Percentiles rank a stretch among this genome's conserved stretches.
phyloP scores from a whole-genome alignment of 352 stramenopile species.

The Thalassiosira exigua region DNA sequence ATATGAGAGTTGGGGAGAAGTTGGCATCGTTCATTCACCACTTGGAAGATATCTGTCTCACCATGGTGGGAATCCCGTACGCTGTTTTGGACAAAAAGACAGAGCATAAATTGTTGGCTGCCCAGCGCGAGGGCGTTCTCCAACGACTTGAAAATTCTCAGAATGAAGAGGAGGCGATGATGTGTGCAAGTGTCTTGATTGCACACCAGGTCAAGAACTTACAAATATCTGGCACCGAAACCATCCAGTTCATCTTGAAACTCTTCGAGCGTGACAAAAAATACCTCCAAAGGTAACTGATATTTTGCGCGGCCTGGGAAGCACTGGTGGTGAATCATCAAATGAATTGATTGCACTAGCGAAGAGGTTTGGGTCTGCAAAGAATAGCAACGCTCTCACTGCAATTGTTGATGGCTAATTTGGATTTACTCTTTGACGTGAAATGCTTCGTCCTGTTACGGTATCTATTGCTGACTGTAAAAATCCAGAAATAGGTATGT shows the following conservation, averaged over 20 bases:
- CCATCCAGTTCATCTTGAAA: constrained; percentile 11
- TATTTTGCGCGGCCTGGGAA: not conserved
- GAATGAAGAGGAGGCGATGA: constrained; percentile 28
- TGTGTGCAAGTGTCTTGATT: constrained; percentile 19
- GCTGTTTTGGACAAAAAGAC: constrained; percentile 45
- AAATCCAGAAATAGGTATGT: too few species aligned
- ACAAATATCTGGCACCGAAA: constrained; percentile 16
- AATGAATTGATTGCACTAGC: not conserved
- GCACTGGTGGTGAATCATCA: too few species aligned
- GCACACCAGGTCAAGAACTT: constrained; percentile 34
- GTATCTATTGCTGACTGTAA: too few species aligned
- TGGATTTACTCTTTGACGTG: too few species aligned
- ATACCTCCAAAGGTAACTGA: constrained; percentile 24
- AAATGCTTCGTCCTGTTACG: too few species aligned
- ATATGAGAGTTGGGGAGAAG: not conserved
- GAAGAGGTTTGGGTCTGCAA: not conserved
- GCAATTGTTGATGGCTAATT: not conserved
- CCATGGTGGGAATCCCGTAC: constrained; percentile 46
- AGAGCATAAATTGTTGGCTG: constrained; percentile 40
- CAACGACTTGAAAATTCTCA: constrained; percentile 20
- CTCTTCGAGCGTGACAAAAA: constrained; percentile 33
- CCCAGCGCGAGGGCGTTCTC: constrained; percentile 22
- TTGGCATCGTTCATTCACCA: constrained; percentile 26
- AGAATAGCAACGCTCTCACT: not conserved
- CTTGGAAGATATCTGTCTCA: constrained; percentile 29